phyloP scores from a whole-genome alignment of 2,329 filamentous ascomycete genomes.

The Colletotrichum sidae region DNA sequence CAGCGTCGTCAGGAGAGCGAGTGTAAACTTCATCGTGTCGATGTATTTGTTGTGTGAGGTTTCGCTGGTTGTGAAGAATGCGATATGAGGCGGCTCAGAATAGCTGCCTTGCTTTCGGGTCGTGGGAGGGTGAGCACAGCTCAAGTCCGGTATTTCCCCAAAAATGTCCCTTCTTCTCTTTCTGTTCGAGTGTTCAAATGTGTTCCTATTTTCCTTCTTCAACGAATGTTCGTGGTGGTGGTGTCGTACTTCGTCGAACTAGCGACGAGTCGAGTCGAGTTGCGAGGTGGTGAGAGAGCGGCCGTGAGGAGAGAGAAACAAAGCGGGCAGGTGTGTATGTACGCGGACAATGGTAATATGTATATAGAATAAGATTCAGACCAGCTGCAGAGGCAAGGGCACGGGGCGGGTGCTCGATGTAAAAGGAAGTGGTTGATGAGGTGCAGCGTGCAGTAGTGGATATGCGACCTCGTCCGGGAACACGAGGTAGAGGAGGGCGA shows the following conservation, averaged over 20 bases:
- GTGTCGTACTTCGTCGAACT: conserved; percentile 19
- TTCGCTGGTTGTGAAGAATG: background rate
- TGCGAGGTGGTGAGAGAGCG: background rate
- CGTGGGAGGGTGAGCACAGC: background rate
- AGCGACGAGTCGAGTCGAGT: conserved; percentile 21
- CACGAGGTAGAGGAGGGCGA: background rate
- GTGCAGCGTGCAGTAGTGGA: background rate
- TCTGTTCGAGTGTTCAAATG: conserved; percentile 3
- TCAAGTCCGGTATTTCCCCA: background rate
- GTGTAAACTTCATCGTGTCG: conserved; percentile 54
- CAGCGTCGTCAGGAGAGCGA: conserved; percentile 54
- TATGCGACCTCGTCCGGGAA: background rate
- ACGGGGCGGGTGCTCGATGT: conserved; percentile 18
- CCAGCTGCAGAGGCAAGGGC: conserved; percentile 21
- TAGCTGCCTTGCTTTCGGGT: conserved; percentile 14
- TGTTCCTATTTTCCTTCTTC: background rate
- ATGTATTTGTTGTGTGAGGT: background rate
- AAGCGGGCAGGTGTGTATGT: background rate
- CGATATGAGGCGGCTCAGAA: conserved; percentile 17
- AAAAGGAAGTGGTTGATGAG: conserved; percentile 11
- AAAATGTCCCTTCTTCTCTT: conserved; percentile 22
- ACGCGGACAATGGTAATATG: conserved; percentile 2
- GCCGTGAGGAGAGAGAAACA: background rate
- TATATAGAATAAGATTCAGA: conserved; percentile 26
- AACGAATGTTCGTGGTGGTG: conserved; percentile 2